Evolutionary conservation across 1,284 basidiomycete species (phyloP).

Genomic region (Trametes sp.): DNA sequence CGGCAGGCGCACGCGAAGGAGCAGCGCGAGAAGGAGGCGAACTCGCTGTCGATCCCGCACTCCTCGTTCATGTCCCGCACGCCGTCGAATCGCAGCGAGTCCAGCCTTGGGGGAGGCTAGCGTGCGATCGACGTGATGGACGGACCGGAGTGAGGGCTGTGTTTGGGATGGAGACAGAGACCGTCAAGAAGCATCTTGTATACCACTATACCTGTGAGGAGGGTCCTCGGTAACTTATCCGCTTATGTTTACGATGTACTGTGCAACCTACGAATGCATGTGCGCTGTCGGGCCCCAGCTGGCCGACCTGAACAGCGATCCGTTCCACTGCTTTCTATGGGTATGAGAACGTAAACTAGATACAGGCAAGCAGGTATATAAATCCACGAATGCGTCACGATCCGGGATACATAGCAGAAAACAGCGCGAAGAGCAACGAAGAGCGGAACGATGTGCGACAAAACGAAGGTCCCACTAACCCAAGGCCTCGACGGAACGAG

Average conservation of each 20-base stretch:
- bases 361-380: too few relatives aligned
- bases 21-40: conserved; percentile 47
- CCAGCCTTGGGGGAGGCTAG: conserved; percentile 50
- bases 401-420: too few relatives aligned
- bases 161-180: too few relatives aligned
- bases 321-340: too few relatives aligned
- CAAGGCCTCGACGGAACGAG: too few relatives aligned
- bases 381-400: too few relatives aligned
- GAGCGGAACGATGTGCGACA: too few relatives aligned
- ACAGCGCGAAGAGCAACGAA: too few relatives aligned
- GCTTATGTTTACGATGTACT: conserved; percentile 5
- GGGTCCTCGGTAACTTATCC: conserved; percentile 8
- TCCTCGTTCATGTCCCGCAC: conserved; percentile 45
- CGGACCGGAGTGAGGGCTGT: too few relatives aligned
- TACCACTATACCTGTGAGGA: conserved; percentile 11
- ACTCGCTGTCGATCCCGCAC: conserved; percentile 47
- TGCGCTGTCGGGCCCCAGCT: background rate
- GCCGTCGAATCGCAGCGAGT: conserved; percentile 58
- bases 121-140: too few relatives aligned
- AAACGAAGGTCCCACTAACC: too few relatives aligned
- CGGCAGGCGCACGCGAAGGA: conserved; percentile 74
- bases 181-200: background rate
- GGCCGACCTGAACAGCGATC: background rate
- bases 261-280: background rate
- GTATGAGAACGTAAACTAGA: too few relatives aligned